Percentiles rank a stretch among this genome's conserved stretches.
Conservation (phyloP, 176 grass and related monocot genomes). For the Neostapfia colusana region DNA sequence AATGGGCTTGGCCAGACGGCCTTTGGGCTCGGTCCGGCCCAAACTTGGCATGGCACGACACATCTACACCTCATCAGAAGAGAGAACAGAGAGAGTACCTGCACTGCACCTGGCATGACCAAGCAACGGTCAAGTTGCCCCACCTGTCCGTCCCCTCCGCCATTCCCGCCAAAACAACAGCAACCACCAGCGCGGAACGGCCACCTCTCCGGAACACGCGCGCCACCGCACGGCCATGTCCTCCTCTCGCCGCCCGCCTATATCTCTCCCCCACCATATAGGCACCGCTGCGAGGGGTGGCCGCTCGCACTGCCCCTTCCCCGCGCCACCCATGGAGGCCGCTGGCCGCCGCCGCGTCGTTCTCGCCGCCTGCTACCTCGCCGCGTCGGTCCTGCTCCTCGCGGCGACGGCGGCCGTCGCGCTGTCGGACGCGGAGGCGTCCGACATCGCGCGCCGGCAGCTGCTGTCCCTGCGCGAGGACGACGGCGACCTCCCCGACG, state of each 20-base stretch:
- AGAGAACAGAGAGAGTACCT: background rate
- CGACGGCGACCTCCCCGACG: conserved; percentile 52
- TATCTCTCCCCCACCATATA: conserved; percentile 40
- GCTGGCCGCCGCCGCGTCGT: background rate
- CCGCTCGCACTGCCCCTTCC: conserved; percentile 29
- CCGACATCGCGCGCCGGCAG: conserved; percentile 55
- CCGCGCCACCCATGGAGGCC: conserved; percentile 39
- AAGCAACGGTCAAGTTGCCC: background rate
- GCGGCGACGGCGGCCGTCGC: background rate
- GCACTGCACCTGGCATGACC: no score
- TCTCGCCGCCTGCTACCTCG: background rate
- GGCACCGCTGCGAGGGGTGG: conserved; percentile 36
- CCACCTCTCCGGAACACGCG: conserved; percentile 9
- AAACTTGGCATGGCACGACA: no score
- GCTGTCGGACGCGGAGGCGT: conserved; percentile 44
- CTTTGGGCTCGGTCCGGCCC: no score
- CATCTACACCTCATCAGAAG: no score
- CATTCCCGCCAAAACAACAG: conserved; percentile 14
- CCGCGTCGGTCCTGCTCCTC: background rate
- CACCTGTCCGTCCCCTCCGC: background rate
- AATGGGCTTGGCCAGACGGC: no score
- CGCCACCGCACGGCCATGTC: conserved; percentile 1
- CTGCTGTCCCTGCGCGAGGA: conserved; percentile 38
- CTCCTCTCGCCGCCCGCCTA: conserved; percentile 18
- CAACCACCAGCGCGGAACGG: no score